A percentile compares a stretch with the other conserved stretches of the same genome.
Conservation (phyloP, 257 asterid genomes). For the Solanum rostratum region DNA sequence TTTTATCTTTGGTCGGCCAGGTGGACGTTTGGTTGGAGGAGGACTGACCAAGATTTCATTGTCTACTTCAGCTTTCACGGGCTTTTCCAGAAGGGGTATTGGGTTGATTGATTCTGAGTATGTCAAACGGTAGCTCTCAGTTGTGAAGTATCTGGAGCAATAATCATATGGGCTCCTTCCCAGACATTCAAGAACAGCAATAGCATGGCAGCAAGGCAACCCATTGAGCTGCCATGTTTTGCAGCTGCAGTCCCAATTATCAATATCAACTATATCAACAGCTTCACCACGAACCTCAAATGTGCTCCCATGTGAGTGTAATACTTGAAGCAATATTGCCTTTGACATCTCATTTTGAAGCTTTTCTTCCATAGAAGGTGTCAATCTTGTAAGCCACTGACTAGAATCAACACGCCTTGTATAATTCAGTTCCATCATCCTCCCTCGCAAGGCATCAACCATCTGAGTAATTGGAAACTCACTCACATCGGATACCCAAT, state of each 20-base stretch:
- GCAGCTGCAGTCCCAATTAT: constrained; percentile 82
- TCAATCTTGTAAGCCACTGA: constrained; percentile 66
- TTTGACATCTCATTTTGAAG: constrained; percentile 62
- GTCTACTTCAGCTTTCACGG: constrained; percentile 45
- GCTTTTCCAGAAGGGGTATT: constrained; percentile 75
- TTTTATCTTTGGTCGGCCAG: constrained; percentile 88
- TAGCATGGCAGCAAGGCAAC: constrained; percentile 87
- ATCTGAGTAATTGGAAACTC: constrained; percentile 95
- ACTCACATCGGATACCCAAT: constrained; percentile 93
- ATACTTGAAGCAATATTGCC: constrained; percentile 43
- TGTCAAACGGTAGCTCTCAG: constrained; percentile 51
- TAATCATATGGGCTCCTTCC: constrained; percentile 59
- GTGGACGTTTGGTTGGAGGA: constrained; percentile 88
- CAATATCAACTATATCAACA: constrained; percentile 59
- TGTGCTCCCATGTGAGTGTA: constrained; percentile 36
- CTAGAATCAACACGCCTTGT: constrained; percentile 65
- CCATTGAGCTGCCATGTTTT: constrained; percentile 86
- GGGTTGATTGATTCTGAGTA: constrained; percentile 87
- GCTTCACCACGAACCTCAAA: constrained; percentile 68
- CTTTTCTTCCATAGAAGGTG: constrained; percentile 79
- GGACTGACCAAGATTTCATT: constrained; percentile 64
- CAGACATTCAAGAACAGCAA: constrained; percentile 51
- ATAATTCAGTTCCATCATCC: constrained; percentile 82
- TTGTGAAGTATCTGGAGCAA: constrained; percentile 65
- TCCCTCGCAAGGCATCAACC: constrained; percentile 88